Conservation (phyloP, 352 stramenopile genomes). For the Globisporangium okanoganense region DNA sequence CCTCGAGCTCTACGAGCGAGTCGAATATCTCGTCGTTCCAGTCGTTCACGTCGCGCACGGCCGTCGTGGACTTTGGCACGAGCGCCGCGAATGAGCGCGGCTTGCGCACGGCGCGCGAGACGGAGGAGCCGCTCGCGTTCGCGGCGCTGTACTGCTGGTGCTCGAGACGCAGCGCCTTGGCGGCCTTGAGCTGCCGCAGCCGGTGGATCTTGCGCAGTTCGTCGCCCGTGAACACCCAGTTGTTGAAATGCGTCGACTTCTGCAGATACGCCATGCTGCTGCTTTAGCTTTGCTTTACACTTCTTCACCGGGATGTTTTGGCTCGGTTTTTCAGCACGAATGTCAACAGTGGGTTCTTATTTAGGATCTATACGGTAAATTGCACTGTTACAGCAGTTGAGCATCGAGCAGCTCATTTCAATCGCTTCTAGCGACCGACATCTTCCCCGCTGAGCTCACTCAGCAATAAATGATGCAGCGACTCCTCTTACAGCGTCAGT, state of each 20-base stretch:
- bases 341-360: neutral
- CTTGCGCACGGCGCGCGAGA: slow-evolving; percentile 37
- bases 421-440: neutral
- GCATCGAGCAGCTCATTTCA: neutral
- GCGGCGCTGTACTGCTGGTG: slow-evolving; percentile 39
- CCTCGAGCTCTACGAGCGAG: slow-evolving; percentile 25
- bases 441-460: neutral
- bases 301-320: neutral
- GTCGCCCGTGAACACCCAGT: slow-evolving; percentile 78
- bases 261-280: slow-evolving; percentile 81
- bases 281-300: neutral
- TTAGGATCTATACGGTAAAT: neutral
- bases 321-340: neutral
- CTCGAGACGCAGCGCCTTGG: slow-evolving; percentile 56
- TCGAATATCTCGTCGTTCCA: slow-evolving; percentile 71
- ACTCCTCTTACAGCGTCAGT: neutral
- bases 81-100: slow-evolving; percentile 78
- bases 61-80: slow-evolving; percentile 57
- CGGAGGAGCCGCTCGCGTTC: slow-evolving; percentile 12
- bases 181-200: slow-evolving; percentile 64
- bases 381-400: neutral
- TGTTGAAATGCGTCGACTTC: slow-evolving; percentile 87
- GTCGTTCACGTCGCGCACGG: slow-evolving; percentile 56
- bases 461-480: neutral
- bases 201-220: slow-evolving; percentile 52